Percentiles rank a stretch among this genome's conserved stretches.
phyloP scores from a whole-genome alignment of 2,329 filamentous ascomycete species.

The Monosporascus sp. region DNA sequence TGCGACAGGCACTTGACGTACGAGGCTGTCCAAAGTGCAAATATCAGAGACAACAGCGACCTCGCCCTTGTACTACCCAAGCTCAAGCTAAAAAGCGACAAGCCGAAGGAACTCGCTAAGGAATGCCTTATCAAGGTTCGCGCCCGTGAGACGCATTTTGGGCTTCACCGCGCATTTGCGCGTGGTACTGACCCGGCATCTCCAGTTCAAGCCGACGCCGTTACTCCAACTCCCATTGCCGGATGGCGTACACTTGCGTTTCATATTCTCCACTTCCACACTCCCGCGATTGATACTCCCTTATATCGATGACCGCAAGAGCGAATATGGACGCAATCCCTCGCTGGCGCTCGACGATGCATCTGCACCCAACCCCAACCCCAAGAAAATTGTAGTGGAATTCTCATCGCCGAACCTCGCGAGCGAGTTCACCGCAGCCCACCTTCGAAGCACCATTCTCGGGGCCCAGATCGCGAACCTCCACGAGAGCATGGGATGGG shows the following conservation, averaged over 20 bases:
- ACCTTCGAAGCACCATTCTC: conserved; percentile 66
- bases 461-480: conserved; percentile 64
- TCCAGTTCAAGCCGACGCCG: conserved; percentile 51
- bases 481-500: conserved; percentile 61
- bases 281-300: conserved; percentile 53
- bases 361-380: conserved; percentile 14
- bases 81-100: conserved; percentile 18
- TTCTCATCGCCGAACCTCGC: conserved; percentile 73
- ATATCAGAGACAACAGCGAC: conserved; percentile 22
- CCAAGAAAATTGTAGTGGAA: conserved; percentile 55
- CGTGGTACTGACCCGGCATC: background rate
- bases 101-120: conserved; percentile 10
- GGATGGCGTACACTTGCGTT: conserved; percentile 56
- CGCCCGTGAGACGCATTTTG: too few species aligned
- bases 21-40: conserved; percentile 25
- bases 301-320: conserved; percentile 52
- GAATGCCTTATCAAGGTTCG: conserved; percentile 14
- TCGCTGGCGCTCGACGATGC: conserved; percentile 25
- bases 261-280: conserved; percentile 58
- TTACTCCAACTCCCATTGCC: conserved; percentile 50
- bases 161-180: background rate
- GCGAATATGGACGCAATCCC: conserved; percentile 55
- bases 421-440: conserved; percentile 65
- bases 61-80: conserved; percentile 26
- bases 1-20: conserved; percentile 20